These are phyloP conservation scores for Claviceps pazoutovae DNA, from an alignment of 2,329 filamentous ascomycete species.

Conservation along the genomic window DNA sequence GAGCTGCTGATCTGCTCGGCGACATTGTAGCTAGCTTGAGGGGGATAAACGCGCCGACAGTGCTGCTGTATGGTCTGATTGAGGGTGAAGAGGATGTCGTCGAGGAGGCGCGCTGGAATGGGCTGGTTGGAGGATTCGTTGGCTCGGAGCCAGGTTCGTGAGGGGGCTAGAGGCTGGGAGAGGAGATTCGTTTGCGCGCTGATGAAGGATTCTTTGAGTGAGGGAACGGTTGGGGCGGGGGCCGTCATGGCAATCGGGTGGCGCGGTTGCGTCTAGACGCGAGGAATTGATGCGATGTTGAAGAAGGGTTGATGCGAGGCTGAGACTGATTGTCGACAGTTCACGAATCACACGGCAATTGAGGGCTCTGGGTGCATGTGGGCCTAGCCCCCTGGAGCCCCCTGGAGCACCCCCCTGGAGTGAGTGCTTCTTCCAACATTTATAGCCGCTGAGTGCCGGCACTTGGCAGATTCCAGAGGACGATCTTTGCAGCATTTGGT, in stretches of 20 bases:
- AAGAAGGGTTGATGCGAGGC: no score
- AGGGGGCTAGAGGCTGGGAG: slow-evolving; percentile 42
- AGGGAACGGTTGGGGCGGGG: slow-evolving; percentile 38
- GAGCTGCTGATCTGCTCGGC: slow-evolving; percentile 58
- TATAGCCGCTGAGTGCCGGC: no score
- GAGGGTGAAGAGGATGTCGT: slow-evolving; percentile 42
- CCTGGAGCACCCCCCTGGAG: no score
- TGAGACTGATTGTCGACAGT: no score
- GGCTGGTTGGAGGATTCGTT: slow-evolving; percentile 28
- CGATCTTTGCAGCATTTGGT: no score
- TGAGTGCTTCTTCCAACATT: no score
- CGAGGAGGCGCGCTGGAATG: slow-evolving; percentile 35
- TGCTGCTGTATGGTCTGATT: slow-evolving; percentile 53
- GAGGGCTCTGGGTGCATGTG: no score
- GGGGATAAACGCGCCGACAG: slow-evolving; percentile 49
- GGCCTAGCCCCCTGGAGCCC: no score
- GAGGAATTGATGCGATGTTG: no score
- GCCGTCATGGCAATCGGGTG: background rate
- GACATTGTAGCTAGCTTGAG: slow-evolving; percentile 55
- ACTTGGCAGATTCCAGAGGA: no score
- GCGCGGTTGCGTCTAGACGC: no score
- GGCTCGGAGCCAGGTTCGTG: slow-evolving; percentile 35
- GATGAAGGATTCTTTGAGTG: slow-evolving; percentile 52
- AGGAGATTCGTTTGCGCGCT: slow-evolving; percentile 48
- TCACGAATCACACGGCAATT: no score